A percentile compares a stretch with the other conserved stretches of the same genome.
Conservation (phyloP, 441 rosid species). For the Erysimum pusillum region DNA sequence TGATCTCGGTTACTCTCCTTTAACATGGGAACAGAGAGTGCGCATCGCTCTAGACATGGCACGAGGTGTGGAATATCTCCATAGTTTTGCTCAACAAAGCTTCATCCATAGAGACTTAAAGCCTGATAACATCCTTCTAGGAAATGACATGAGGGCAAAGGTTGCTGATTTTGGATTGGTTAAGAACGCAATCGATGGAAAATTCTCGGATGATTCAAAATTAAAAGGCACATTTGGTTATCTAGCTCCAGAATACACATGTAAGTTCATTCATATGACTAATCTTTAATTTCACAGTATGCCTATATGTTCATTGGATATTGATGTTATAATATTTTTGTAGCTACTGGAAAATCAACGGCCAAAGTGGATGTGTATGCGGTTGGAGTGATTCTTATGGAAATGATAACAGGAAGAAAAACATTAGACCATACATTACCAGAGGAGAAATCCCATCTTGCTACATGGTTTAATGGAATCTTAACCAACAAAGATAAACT, state of each 20-base stretch:
- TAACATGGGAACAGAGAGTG: slow-evolving; percentile 86
- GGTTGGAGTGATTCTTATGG: slow-evolving; percentile 73
- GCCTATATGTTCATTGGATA: not conserved
- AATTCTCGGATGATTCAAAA: slow-evolving; percentile 81
- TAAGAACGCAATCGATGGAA: slow-evolving; percentile 88
- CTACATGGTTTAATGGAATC: slow-evolving; percentile 67
- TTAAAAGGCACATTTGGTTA: slow-evolving; percentile 95
- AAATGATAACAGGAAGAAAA: slow-evolving; percentile 67
- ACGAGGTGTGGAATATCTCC: slow-evolving; percentile 88
- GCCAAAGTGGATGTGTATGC: slow-evolving; percentile 73
- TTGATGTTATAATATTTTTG: slow-evolving; percentile 12
- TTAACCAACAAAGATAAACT: slow-evolving; percentile 62
- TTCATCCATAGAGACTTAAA: slow-evolving; percentile 93
- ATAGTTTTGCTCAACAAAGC: slow-evolving; percentile 88
- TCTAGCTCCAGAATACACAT: slow-evolving; percentile 93
- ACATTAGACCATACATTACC: slow-evolving; percentile 65
- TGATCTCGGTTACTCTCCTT: slow-evolving; percentile 58
- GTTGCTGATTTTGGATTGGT: slow-evolving; percentile 96
- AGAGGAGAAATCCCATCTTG: slow-evolving; percentile 64
- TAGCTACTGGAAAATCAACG: slow-evolving; percentile 81
- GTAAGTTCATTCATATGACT: slow-evolving; percentile 50
- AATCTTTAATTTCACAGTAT: slow-evolving; percentile 6
- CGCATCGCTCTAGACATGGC: slow-evolving; percentile 88
- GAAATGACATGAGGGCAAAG: slow-evolving; percentile 95
- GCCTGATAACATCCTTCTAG: slow-evolving; percentile 88